Evolutionary conservation across 2,329 filamentous ascomycete genomes (phyloP).

Genomic region (Sphaerostilbella broomeana): DNA sequence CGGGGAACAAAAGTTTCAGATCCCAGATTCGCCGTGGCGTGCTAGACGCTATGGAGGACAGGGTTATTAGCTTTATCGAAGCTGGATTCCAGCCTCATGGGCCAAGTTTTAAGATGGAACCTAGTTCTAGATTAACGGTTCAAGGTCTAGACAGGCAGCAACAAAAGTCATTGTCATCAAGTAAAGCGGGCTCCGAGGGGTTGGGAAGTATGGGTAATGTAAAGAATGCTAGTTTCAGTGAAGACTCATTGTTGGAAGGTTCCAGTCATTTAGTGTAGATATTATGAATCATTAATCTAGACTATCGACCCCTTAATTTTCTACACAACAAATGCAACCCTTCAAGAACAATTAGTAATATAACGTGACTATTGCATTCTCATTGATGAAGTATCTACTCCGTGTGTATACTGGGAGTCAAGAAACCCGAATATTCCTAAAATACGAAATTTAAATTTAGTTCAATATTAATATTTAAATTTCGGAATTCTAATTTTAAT

Average conservation of each 20-base stretch:
- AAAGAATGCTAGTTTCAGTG: not conserved
- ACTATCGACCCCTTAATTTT: too few relatives aligned
- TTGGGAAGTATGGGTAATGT: not conserved
- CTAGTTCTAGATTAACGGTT: not conserved
- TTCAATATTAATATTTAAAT: too few relatives aligned
- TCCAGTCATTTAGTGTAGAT: not conserved
- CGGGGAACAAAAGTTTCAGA: not conserved
- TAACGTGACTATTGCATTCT: too few relatives aligned
- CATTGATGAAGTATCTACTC: too few relatives aligned
- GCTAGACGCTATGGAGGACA: not conserved
- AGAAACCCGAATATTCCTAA: too few relatives aligned
- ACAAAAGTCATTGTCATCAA: too few relatives aligned
- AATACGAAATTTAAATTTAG: too few relatives aligned
- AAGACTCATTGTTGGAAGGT: not conserved
- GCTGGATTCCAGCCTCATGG: constrained; percentile 1
- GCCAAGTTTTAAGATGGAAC: not conserved
- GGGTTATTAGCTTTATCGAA: constrained; percentile 1
- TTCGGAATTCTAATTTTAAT: too few relatives aligned
- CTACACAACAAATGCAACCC: too few relatives aligned
- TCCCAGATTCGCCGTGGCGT: not conserved
- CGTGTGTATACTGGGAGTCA: too few relatives aligned
- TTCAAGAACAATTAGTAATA: too few relatives aligned
- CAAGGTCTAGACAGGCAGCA: not conserved
- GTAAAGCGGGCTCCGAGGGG: not conserved
- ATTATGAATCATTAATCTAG: too few relatives aligned